These are phyloP conservation scores for Leccinum arenicola DNA, from an alignment of 768 basidiomycete species.

Conservation along the genomic window DNA sequence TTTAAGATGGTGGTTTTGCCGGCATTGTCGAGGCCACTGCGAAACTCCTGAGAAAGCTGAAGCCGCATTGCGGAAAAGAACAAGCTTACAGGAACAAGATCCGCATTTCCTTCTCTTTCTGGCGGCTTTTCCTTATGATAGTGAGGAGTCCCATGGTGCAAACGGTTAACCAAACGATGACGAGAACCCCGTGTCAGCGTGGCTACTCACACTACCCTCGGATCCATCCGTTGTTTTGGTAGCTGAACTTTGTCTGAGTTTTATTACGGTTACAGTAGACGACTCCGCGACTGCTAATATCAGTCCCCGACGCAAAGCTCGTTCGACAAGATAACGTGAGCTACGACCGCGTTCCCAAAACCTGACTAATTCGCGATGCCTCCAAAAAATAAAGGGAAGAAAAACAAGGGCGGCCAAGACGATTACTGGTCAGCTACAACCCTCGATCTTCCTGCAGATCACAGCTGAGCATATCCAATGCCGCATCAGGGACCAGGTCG, in stretches of 20 bases:
- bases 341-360: background rate
- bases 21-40: constrained; percentile 94
- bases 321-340: constrained; percentile 17
- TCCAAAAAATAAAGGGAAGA: constrained; percentile 82
- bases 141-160: constrained; percentile 85
- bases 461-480: constrained; percentile 12
- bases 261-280: background rate
- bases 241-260: background rate
- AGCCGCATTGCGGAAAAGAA: constrained; percentile 3
- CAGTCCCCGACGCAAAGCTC: constrained; percentile 9
- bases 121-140: constrained; percentile 93
- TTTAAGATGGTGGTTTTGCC: constrained; percentile 99
- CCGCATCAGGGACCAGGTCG: constrained; percentile 57
- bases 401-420: constrained; percentile 77
- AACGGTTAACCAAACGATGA: background rate
- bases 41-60: constrained; percentile 18
- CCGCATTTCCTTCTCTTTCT: constrained; percentile 96
- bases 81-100: constrained; percentile 81
- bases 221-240: background rate
- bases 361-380: constrained; percentile 30
- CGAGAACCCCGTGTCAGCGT: background rate
- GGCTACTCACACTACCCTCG: background rate
- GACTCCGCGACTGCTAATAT: constrained; percentile 3
- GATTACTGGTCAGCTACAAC: constrained; percentile 61
- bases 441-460: constrained; percentile 16